A percentile compares a stretch with the other conserved stretches of the same genome.
Evolutionary conservation across 2,329 filamentous ascomycete genomes (phyloP).

Genomic region (Pleoardoris graminearum): DNA sequence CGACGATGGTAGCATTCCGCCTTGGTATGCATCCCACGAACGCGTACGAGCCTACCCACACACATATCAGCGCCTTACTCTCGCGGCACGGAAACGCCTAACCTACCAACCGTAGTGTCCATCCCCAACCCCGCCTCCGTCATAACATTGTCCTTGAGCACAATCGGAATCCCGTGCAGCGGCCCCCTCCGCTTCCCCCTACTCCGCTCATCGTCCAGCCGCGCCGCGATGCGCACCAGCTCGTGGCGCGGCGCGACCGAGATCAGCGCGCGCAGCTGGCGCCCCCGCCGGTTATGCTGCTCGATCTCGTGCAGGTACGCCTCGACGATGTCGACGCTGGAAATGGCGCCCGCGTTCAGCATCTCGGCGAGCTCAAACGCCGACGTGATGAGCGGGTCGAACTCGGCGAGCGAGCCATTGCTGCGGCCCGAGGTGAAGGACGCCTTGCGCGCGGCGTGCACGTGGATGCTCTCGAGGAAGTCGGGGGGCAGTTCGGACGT

Average conservation of each 20-base stretch:
- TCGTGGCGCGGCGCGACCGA: conserved; percentile 44
- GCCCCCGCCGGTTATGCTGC: conserved; percentile 40
- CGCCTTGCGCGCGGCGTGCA: conserved; percentile 26
- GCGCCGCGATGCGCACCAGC: conserved; percentile 41
- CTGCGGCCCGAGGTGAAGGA: conserved; percentile 34
- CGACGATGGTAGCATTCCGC: conserved; percentile 44
- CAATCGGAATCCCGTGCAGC: conserved; percentile 50
- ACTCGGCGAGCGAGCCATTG: conserved; percentile 30
- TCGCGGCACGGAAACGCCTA: neutral
- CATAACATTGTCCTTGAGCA: conserved; percentile 50
- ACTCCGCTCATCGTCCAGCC: conserved; percentile 47
- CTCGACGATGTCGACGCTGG: conserved; percentile 43
- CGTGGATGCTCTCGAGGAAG: conserved; percentile 18
- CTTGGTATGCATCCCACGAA: conserved; percentile 45
- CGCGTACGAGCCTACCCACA: conserved; percentile 37
- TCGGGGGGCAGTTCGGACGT: conserved; percentile 24
- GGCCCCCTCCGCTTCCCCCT: conserved; percentile 42
- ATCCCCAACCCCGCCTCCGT: conserved; percentile 44
- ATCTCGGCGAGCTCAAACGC: conserved; percentile 40
- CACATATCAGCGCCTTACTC: neutral
- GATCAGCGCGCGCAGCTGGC: conserved; percentile 44
- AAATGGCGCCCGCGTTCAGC: conserved; percentile 33
- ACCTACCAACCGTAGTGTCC: conserved; percentile 48
- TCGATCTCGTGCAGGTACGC: conserved; percentile 41
- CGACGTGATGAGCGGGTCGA: conserved; percentile 38